Base-by-base conservation (phyloP, 352 stramenopile genomes). In the Saprolegnia parasitica region DNA sequence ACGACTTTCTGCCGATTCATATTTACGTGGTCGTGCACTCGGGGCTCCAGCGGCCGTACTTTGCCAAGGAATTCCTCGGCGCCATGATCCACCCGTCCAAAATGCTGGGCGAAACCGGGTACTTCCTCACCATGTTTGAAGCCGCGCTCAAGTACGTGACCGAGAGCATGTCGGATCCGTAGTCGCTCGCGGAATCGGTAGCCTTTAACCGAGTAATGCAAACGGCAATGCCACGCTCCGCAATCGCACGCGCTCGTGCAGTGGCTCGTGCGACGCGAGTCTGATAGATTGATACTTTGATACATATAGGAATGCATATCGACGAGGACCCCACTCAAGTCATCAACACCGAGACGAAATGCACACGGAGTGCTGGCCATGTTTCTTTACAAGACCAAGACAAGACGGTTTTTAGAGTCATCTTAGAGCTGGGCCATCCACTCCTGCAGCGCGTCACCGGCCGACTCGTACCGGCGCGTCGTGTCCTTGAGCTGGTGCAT, bases 61-160 rank as follows among this genome's bases (percentile, higher is more conserved):
- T 84, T 56, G 80, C 84, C 9, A 92, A 92, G 60, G 84, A 91
- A 67, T 78, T 87, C 39, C 67, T 95, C 39, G 81, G 82, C 15
- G 81, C 84, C 32, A 92, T 95, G 83, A 92, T 91, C 65, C 84
- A 95, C 67, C 86, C 86, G 67, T 89, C 79, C 21, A 78, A 88
- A 73, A 91, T 93, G 83, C 73, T 90, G 35, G 83, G 84, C 55
- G 86, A 95, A 68, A 79, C 90, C 29, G 86, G 86, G 26, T 95
- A 95, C 71, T 91, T 91, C 70, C 81, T 95, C 65, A 95, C 86
- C 39, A 91, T 95, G 84, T 93, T 95, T 47, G 84, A 92, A 62
- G 86, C 91, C 71, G 86, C 86, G 39, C 78, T 95, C 73, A 84
- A 95, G 76, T 95, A 93, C 75, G 85, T 95, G 76, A 85, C 81